Percentiles rank a stretch among this genome's conserved stretches.
These are phyloP conservation scores for Beauveria sp. DNA, from an alignment of 2,329 filamentous ascomycete genomes.

Conservation along the genomic window DNA sequence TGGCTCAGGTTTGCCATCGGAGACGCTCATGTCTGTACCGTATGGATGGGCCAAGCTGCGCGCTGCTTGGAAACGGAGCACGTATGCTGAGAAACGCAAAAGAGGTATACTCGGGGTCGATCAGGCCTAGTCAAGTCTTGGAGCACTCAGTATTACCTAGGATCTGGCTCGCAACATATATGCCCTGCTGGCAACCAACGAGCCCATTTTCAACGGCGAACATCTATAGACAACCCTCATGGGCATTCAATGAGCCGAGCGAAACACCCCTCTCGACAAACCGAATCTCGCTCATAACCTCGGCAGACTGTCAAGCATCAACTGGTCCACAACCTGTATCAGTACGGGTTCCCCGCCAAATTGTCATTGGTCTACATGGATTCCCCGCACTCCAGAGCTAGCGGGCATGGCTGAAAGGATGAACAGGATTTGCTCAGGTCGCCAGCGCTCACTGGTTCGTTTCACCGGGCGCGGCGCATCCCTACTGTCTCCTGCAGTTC, in stretches of 20 bases:
- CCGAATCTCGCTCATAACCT: not conserved
- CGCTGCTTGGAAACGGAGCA: not conserved
- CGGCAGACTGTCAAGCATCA: not conserved
- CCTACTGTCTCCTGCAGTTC: not conserved
- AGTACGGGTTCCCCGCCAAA: not conserved
- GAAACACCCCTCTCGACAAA: not conserved
- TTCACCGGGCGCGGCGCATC: not conserved
- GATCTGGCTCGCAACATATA: not conserved
- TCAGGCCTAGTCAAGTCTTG: not conserved
- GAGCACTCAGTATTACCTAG: not conserved
- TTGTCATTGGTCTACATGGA: not conserved
- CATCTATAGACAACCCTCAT: not conserved
- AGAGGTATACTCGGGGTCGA: not conserved
- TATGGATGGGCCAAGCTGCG: not conserved
- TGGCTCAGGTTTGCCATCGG: not conserved
- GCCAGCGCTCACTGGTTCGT: not conserved
- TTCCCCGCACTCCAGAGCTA: constrained; percentile 6
- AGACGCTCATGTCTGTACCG: not conserved
- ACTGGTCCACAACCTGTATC: not conserved
- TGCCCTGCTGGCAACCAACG: not conserved
- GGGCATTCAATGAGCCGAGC: not conserved
- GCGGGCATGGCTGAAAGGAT: not conserved
- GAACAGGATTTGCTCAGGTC: not conserved
- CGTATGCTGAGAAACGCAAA: not conserved
- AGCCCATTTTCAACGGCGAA: not conserved